Base-by-base conservation (phyloP, 148 eudicot genomes). In the Nyssa sinensis region DNA sequence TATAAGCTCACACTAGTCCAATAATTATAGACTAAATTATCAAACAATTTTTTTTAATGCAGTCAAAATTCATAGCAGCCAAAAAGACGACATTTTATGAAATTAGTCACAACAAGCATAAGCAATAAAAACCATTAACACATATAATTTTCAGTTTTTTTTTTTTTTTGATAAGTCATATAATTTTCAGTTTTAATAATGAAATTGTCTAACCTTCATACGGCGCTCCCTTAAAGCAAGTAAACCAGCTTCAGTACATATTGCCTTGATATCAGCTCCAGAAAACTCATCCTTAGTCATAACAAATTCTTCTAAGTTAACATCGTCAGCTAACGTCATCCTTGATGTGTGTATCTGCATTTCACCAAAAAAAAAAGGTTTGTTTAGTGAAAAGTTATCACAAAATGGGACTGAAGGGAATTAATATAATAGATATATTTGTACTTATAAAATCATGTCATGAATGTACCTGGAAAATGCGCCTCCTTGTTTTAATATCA, bases 231-330 rank as follows among this genome's bases (percentile, higher is more conserved):
- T 85, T 16, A 91, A 62, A 51, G 97, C 97, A 68, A 89, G 93
- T 75, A 91, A 85, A 30, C 97, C 97, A 74, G 97, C 93, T 82
- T 91, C 97, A 53, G 93, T 89, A 74, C 93, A 91, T 67, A 91
- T 91, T 73, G 97, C 92, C 86, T 91, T 87, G 60, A 89, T 88
- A 79, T 91, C 93, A 72, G 93, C 93, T 30, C 97, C 97, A 75
- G 93, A 89, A 39, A 91, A 88, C 81, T 89, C 93, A 82, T 91
- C 93, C 84, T 89, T 91, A 64, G 92, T 91, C 96, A 91, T 91
- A 32, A 91, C 93, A 78, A 91, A 91, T 72, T 91, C 96, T 78
- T 91, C 96, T 12, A 91, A 82, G 76, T 91, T 91, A 81, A 91
- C 96, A 80, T 91, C 96, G 28, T 89, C 96, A 71, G 93, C 87